Evolutionary conservation across 192 early-diverging fungal genomes (phyloP).

Genomic region (Coemansia umbellata): DNA sequence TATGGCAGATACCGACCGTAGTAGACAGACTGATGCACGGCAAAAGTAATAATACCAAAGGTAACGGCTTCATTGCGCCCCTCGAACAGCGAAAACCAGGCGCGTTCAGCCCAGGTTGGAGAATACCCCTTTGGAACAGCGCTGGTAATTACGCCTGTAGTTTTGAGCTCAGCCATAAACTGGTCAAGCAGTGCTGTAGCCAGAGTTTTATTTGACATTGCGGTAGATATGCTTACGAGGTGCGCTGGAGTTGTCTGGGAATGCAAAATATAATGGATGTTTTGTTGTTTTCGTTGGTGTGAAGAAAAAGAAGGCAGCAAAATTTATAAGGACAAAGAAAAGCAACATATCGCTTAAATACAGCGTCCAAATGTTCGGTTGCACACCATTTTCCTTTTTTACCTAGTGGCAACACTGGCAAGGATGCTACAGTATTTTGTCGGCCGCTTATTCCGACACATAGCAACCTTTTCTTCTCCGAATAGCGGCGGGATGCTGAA

Average conservation of each 20-base stretch:
- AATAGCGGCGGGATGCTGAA: no score
- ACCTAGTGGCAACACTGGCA: no score
- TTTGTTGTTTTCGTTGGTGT: neutral
- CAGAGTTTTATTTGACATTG: neutral
- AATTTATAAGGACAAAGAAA: neutral
- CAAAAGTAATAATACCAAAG: conserved; percentile 70
- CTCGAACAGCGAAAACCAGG: conserved; percentile 63
- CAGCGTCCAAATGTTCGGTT: no score
- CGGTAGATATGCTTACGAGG: neutral
- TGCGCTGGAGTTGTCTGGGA: no score
- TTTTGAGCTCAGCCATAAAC: conserved; percentile 22
- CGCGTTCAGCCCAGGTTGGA: conserved; percentile 50
- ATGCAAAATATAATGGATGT: no score
- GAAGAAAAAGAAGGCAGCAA: no score
- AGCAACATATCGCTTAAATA: neutral
- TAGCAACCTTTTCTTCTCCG: no score
- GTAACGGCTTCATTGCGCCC: conserved; percentile 64
- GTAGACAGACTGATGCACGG: conserved; percentile 86
- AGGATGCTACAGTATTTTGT: no score
- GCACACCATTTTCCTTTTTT: no score
- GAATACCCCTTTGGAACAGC: conserved; percentile 14
- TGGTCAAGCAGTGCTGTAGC: conserved; percentile 17
- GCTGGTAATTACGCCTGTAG: conserved; percentile 9
- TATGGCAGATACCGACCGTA: conserved; percentile 85
- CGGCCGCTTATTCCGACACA: no score